Evolutionary conservation across 208 protist species (phyloP), one percentile per base, ranked within the genome.

Genomic region (Leishmania turanica): DNA sequence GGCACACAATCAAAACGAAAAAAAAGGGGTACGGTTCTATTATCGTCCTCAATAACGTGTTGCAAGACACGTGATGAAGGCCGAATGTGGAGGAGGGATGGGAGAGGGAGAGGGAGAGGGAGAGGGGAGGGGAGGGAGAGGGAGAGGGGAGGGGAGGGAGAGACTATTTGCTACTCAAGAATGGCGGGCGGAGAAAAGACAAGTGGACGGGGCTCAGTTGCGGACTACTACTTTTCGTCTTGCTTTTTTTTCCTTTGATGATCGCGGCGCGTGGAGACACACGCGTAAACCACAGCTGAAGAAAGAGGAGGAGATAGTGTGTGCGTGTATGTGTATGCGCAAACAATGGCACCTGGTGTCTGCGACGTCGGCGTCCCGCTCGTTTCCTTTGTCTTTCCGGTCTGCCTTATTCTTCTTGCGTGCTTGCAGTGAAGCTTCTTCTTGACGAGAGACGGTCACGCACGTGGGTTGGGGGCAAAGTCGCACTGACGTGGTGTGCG

Each of bases 191-290:
- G 24, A 27, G 66, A 47, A 56, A 45, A 27, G 64, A 51, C 6
- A 72, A 49, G 31, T 21, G 7, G 27, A 40, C 27, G 47, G 19
- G 31, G 1, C 51, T 73, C n/a, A 62, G 27, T 40, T 11, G 53
- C 51, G 9, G 31, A 45, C 13, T 76, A 11, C 27, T 4, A 27
- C 40, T 72, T 27, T 51, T 73, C 40, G 1, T 56, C 54, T 75
- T 17, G 21, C n/a, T 34, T 37, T 37, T 40, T 7, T 56, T 60
- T 76, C 34, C 11, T 1, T 6, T 19, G 60, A 9, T 17, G 51
- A 54, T 62, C 34, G 34, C 51, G 45, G 72, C 72, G 72, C 49
- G 72, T 76, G 72, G 72, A 76, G 11, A 62, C 72, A 76, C 72
- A 62, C 72, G 53, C 31, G 53, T 40, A 40, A 31, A 62, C 47